phyloP scores from a whole-genome alignment of 2,329 filamentous ascomycete species.

The Neofusicoccum sp. region DNA sequence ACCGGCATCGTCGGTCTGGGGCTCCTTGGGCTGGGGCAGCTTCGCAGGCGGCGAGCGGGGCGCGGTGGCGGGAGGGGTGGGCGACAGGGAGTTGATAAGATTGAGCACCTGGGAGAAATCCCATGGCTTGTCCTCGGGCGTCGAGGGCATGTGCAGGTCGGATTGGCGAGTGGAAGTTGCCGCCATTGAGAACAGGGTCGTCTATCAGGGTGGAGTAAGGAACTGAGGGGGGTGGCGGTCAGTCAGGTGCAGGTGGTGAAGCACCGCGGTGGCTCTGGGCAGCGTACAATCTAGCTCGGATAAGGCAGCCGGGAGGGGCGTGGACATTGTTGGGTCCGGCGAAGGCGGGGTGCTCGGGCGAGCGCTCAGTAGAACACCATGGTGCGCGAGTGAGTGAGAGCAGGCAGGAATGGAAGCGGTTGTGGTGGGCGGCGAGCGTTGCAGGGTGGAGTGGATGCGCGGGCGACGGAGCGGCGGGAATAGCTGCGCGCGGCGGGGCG shows the following conservation, averaged over 20 bases:
- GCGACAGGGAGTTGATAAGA: slow-evolving; percentile 36
- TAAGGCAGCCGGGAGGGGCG: neutral
- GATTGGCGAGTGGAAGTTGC: neutral
- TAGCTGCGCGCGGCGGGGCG: neutral
- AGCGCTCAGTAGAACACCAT: slow-evolving; percentile 1
- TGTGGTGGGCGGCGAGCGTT: neutral
- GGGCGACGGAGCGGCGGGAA: neutral
- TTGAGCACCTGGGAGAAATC: slow-evolving; percentile 47
- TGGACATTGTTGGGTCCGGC: slow-evolving; percentile 2
- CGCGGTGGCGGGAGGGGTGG: neutral
- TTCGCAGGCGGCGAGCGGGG: neutral
- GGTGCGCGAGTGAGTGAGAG: neutral
- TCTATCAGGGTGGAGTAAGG: slow-evolving; percentile 1
- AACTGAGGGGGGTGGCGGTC: neutral
- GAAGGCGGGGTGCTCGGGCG: neutral
- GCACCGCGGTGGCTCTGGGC: slow-evolving; percentile 1
- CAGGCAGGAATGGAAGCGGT: neutral
- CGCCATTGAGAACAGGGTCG: neutral
- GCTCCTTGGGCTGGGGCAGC: neutral
- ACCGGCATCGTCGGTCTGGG: neutral
- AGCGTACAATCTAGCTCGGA: slow-evolving; percentile 5
- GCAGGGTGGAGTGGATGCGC: neutral
- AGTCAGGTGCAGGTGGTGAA: neutral
- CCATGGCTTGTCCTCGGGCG: slow-evolving; percentile 41
- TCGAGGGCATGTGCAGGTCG: slow-evolving; percentile 32